Evolutionary conservation across 495 filamentous ascomycete genomes (phyloP).

Genomic region (Aspergillus leporis): DNA sequence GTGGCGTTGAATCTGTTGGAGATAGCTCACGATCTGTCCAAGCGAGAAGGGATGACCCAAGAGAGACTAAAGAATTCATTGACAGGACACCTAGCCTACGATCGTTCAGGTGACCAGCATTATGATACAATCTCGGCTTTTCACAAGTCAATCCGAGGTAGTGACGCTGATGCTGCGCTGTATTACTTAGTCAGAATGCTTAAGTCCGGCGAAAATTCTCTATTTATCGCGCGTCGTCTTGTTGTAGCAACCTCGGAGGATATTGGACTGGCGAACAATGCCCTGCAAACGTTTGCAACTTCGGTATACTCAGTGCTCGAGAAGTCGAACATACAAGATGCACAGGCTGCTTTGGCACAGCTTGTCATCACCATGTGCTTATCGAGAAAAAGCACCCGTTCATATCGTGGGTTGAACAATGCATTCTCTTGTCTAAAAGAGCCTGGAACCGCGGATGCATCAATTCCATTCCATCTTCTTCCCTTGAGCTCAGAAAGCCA

Average conservation of each 20-base stretch:
- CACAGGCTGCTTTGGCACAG: slow-evolving; percentile 89
- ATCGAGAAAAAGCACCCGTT: slow-evolving; percentile 80
- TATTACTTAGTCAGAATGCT: slow-evolving; percentile 97
- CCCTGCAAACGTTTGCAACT: slow-evolving; percentile 77
- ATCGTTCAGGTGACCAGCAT: slow-evolving; percentile 92
- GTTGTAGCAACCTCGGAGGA: slow-evolving; percentile 91
- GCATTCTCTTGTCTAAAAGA: slow-evolving; percentile 73
- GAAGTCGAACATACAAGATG: slow-evolving; percentile 91
- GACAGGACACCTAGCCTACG: slow-evolving; percentile 90
- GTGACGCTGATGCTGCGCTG: slow-evolving; percentile 79
- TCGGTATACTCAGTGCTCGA: slow-evolving; percentile 81
- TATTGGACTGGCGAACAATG: slow-evolving; percentile 87
- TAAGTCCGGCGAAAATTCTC: slow-evolving; percentile 87
- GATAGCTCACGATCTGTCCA: slow-evolving; percentile 70
- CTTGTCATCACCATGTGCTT: slow-evolving; percentile 73
- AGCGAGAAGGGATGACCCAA: slow-evolving; percentile 51
- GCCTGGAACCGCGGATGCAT: slow-evolving; percentile 74
- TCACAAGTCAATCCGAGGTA: slow-evolving; percentile 91
- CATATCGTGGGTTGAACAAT: slow-evolving; percentile 80
- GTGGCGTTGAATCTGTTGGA: slow-evolving; percentile 92
- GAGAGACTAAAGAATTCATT: slow-evolving; percentile 73
- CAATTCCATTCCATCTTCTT: slow-evolving; percentile 89
- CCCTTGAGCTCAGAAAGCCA: slow-evolving; percentile 85
- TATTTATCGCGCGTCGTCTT: slow-evolving; percentile 88
- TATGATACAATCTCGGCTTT: slow-evolving; percentile 95